Base-by-base conservation (phyloP, 73 alveolate species). In the Stentor coeruleus region DNA sequence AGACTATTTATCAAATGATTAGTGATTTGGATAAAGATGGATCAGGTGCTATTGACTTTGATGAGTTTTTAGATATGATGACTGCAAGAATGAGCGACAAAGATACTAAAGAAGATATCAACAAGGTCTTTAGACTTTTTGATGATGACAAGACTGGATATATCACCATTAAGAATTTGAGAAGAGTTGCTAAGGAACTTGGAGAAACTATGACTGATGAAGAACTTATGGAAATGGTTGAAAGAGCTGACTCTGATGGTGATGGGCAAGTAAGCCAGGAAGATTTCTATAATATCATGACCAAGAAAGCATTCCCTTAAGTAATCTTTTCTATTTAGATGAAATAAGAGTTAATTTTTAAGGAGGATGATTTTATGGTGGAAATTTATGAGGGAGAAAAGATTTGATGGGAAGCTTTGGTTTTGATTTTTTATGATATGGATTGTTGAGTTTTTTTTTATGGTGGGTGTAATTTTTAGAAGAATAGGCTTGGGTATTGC, bases 1-100 rank as follows among this genome's bases (percentile, higher is more conserved):
- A 89, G 36, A 92, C 86, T 59, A 91, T 92, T 26, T 66, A 79
- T 57, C 81, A 66, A 74, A 92, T 87, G 89, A 89, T 92, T 92
- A 79, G 80, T 31, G 85, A 86, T 38, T 88, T 92, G 37, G 97
- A 92, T 74, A 85, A 77, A 58, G 93, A 88, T 84, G 94, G 94
- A 11, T 79, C 85, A 40, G 93, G 93, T 3, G 77, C 93, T 3
- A 83, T 92, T 36, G 92, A 89, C 26, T 75, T 84, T 38, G 97
- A 92, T 42, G 94, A 92, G 82, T 92, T 92, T 82, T 81, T 89
- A 83, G 93, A 82, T 35, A 91, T 92, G 6, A 92, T 92, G 97
- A 83, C 87, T 3, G 97, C 89, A 60, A 77, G 90, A 49, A 87
- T 79, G 87, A 39, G 77, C 38, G 86, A 89, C 40, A 89, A 92